Base-by-base conservation (phyloP, 768 basidiomycete genomes). In the Fomitopsis pulvina region DNA sequence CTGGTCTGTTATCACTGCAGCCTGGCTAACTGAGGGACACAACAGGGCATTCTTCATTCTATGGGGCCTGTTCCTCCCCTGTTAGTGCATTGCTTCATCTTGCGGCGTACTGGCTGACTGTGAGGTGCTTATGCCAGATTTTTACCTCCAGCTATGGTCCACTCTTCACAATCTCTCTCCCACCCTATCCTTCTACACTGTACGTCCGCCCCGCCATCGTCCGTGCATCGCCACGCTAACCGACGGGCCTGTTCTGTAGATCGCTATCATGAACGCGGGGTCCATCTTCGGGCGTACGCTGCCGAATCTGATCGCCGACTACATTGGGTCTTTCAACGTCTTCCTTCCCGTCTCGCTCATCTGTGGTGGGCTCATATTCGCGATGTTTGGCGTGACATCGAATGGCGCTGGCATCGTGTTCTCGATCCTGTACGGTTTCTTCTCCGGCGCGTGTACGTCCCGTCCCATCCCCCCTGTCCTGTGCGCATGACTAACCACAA, bases 301-400 rank as follows among this genome's bases (percentile, higher is more conserved):
- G 1, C 80, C 80, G 0, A 80, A 80, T 60, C 65, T 76, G 47
- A 50, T 77, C 40, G 78, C 76, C n/a, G 78, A 80, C 56, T 54
- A 57, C 11, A 70, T 66, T 56, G 79, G 79, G 0, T 70, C 72
- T 10, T 59, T 80, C 44, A 80, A 79, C 56, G 64, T 56, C 21
- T 28, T 71, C 38, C 45, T 70, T 8, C 65, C 68, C 0, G 54
- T 59, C 30, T 67, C 66, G 10, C 48, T 68, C 1, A 44, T 66
- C 30, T 59, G 67, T 39, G 70, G 66, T 16, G 59, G 62, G 6
- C 66, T 69, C 48, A 66, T 76, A 27, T 75, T 71, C 42, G 63
- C 60, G 1, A 65, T 74, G 61, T 58, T 68, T 14, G 67, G 61
- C 2, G 45, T 69, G 26, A 64, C 66, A 48, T 67, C 60, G 29